Evolutionary conservation across 345 rosid genomes (phyloP).

Genomic region (Bretschneidera sinensis): DNA sequence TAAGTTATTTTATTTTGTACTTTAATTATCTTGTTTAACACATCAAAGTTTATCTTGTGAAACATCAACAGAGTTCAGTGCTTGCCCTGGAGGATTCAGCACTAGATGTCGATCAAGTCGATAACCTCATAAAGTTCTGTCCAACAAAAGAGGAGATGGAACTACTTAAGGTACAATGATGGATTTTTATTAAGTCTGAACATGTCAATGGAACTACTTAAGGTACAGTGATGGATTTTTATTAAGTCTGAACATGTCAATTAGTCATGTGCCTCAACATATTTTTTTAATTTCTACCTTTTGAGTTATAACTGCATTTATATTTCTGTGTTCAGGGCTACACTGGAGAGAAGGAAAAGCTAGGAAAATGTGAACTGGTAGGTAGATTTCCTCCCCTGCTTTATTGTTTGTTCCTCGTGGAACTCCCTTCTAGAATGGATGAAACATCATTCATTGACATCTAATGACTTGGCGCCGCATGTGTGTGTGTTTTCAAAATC

Average conservation of each 20-base stretch:
- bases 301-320: constrained; percentile 6
- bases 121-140: constrained; percentile 81
- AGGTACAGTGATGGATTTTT: constrained; percentile 19
- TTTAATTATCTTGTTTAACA: background rate
- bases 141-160: constrained; percentile 97
- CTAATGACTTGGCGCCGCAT: background rate
- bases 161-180: constrained; percentile 57
- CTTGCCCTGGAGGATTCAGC: constrained; percentile 78
- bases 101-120: constrained; percentile 83
- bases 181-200: background rate
- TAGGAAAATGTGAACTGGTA: constrained; percentile 94
- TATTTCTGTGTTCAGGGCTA: constrained; percentile 52
- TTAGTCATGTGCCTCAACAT: constrained; percentile 14
- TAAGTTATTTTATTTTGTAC: too few relatives aligned
- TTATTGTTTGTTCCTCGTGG: background rate
- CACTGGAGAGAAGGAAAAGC: constrained; percentile 74
- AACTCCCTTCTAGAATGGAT: background rate
- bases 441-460: background rate
- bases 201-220: constrained; percentile 80
- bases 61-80: constrained; percentile 55
- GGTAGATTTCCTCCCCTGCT: constrained; percentile 12
- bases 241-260: background rate
- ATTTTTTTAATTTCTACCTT: constrained; percentile 7
- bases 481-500: too few relatives aligned
- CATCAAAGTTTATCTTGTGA: constrained; percentile 5